A percentile compares a stretch with the other conserved stretches of the same genome.
phyloP scores from a whole-genome alignment of 345 rosid species.

The Heritiera littoralis region DNA sequence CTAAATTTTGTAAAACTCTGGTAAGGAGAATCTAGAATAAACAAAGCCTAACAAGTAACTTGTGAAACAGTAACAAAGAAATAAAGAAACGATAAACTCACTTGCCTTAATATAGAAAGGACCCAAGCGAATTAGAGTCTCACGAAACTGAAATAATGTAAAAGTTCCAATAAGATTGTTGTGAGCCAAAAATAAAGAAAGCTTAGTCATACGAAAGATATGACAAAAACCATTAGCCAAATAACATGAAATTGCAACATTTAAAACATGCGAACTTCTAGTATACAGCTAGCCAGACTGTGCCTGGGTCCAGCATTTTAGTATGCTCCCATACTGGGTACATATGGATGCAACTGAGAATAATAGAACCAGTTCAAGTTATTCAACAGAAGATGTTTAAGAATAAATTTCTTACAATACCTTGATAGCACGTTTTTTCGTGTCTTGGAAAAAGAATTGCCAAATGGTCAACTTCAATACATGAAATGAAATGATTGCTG shows the following conservation, averaged over 20 bases:
- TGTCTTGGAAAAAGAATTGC: slow-evolving; percentile 68
- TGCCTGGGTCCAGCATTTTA: background rate
- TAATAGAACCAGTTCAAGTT: background rate
- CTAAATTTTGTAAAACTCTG: background rate
- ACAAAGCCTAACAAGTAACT: slow-evolving; percentile 5
- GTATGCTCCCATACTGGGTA: background rate
- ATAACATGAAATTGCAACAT: slow-evolving; percentile 13
- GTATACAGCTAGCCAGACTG: too few relatives aligned
- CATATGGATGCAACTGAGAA: background rate
- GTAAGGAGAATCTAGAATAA: slow-evolving; percentile 2
- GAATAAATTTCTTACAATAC: slow-evolving; percentile 31
- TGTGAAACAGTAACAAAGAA: background rate
- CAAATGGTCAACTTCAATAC: slow-evolving; percentile 74
- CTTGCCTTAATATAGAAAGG: slow-evolving; percentile 95
- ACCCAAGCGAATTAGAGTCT: slow-evolving; percentile 81
- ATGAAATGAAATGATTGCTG: slow-evolving; percentile 76
- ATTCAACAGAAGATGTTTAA: background rate
- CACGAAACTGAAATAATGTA: slow-evolving; percentile 68
- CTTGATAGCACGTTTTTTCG: slow-evolving; percentile 71
- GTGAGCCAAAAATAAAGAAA: too few relatives aligned
- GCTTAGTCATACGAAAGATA: too few relatives aligned
- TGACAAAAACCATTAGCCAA: background rate
- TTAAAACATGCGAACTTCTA: too few relatives aligned
- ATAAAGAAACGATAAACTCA: slow-evolving; percentile 12
- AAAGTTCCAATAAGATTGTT: slow-evolving; percentile 8